Base-by-base conservation (phyloP, 306 rosid species). In the Cicer chorassanicum region DNA sequence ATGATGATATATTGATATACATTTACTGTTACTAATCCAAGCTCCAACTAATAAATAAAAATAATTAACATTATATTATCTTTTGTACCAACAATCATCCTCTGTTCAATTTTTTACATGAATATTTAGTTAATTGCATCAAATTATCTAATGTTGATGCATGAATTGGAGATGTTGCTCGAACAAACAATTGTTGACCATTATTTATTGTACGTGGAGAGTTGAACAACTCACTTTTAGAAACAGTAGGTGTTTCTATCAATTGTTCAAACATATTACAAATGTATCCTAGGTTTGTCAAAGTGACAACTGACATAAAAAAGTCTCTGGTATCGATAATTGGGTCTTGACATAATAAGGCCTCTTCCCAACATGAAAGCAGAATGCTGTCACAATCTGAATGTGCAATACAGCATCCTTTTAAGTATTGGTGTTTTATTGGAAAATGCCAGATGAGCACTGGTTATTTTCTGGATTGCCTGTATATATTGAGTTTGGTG, bases 231-330 rank as follows among this genome's bases (percentile, higher is more conserved):
- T 15, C 39, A 19, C 46, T 13, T 51, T 49, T 45, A 73, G 41
- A 72, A 16, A 36, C 43, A 16, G 51, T 79, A 1, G 18, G 67
- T 62, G 46, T 78, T 78, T 51, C 72, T 62, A 14, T 71, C n/a
- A 12, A 7, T 40, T 34, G 61, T 70, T 40, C 40, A 12, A 16
- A 51, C 54, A 29, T 29, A 41, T 49, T 69, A n/a, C 16, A 46
- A 40, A 77, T 46, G 34, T 53, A 38, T 19, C 36, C 63, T 24
- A 46, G 76, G 16, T 68, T 60, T 57, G 53, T 77, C 72, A 5
- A 75, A 64, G 24, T 56, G n/a, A 29, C 40, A 61, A 69, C 8
- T 29, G 36, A 29, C 36, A 29, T 24, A 29, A 29, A 29, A 19
- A 60, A 48, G 34, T 18, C 13, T 60, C 76, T 70, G 9, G 16